Base-by-base conservation (phyloP, 306 rosid species). In the Delonix regia region DNA sequence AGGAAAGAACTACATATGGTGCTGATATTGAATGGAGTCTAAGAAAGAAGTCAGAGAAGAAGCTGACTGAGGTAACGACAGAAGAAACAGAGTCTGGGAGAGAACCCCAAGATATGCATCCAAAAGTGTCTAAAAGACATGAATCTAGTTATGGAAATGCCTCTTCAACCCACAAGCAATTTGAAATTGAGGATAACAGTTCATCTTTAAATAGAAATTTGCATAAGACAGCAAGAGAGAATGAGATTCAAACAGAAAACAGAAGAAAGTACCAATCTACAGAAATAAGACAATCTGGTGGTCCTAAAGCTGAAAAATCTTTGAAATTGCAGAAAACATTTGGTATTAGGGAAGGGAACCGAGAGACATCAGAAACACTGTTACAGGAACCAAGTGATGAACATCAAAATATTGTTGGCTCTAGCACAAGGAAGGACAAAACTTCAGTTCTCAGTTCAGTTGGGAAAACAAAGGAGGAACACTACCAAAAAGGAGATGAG, bases 21-120 rank as follows among this genome's bases (percentile, higher is more conserved):
- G 86, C 71, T 64, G 84, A 78, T 83, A 85, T 78, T 69, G 80
- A 82, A 56, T 88, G 85, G 89, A 89, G 74, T 75, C 77, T 80
- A 81, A 87, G 91, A 85, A 96, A 91, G 82, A 87, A 87, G 78
- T 84, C 87, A 1, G 97, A 91, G 89, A 90, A 87, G 82, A 87
- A 78, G 89, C 85, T 83, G 66, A 61, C 74, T 30, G 88, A 82
- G 38, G 78, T 63, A 75, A 73, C 77, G 33, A 36, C 28, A 44
- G 81, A 78, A 69, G 93, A 88, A 84, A 76, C 71, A 69, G 60
- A 81, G 62, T 84, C 87, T 38, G 53, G 48, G 38, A 84, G 66
- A 47, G 92, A 76, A 73, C 70, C 71, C 81, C 85, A 87, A 52
- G 82, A 82, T 71, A 79, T 70, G 86, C 82, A 68, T 65, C 53